phyloP scores from a whole-genome alignment of 306 rosid species.

The Prosopis cineraria region DNA sequence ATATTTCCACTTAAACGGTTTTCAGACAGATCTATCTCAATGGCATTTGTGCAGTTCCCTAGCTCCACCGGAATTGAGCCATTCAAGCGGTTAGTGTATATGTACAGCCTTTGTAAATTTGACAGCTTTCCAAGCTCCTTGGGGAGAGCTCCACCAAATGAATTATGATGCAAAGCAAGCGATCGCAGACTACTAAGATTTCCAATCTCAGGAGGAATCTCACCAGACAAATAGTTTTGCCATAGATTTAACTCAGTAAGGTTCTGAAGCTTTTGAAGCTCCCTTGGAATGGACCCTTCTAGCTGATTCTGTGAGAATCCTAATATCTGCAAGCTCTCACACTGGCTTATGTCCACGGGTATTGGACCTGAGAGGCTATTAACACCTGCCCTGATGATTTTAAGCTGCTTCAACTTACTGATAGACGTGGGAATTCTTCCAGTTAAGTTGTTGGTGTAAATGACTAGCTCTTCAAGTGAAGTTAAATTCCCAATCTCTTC shows the following conservation, averaged over 20 bases:
- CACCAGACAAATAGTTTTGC: conserved; percentile 67
- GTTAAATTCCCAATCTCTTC: conserved; percentile 59
- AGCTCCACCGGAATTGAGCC: conserved; percentile 68
- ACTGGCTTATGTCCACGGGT: conserved; percentile 57
- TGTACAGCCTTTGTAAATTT: conserved; percentile 52
- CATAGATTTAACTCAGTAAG: conserved; percentile 66
- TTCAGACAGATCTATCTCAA: conserved; percentile 76
- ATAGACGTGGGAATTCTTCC: conserved; percentile 64
- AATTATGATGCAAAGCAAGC: conserved; percentile 70
- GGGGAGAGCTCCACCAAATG: conserved; percentile 53
- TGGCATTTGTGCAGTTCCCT: conserved; percentile 66
- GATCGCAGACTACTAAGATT: conserved; percentile 57
- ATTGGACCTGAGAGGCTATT: conserved; percentile 63
- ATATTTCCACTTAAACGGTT: conserved; percentile 60
- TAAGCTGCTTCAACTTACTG: conserved; percentile 58
- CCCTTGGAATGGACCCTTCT: conserved; percentile 65
- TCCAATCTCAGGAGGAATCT: conserved; percentile 72
- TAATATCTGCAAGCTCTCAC: conserved; percentile 60
- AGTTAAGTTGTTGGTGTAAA: conserved; percentile 70
- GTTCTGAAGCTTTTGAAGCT: conserved; percentile 63
- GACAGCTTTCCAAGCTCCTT: conserved; percentile 61
- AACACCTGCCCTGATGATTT: conserved; percentile 66
- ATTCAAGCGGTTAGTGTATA: conserved; percentile 73
- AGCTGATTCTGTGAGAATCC: conserved; percentile 74
- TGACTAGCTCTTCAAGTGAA: conserved; percentile 65